Base-by-base conservation (phyloP, 2,329 filamentous ascomycete species). In the Colletotrichum liaoningense region DNA sequence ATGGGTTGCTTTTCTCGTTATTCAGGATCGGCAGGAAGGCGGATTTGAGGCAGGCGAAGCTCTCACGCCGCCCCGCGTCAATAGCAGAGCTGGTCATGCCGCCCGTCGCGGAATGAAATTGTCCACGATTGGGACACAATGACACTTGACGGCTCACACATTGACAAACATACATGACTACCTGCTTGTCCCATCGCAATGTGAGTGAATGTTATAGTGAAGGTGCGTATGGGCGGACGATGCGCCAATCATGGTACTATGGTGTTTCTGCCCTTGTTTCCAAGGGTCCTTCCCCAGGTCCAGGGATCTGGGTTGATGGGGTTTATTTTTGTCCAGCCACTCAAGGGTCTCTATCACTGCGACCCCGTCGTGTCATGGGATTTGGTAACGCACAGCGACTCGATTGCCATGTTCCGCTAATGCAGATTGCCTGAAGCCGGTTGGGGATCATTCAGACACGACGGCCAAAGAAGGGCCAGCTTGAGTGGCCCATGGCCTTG, bases 71-170 rank as follows among this genome's bases (percentile, higher is more conserved):
- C 57, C 65, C 52, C 35, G 35, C 16, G 35, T 69, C 60, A 59
- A 24, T 57, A 52, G 52, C 35, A 57, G 33, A 58, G 52, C 67
- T 58, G 60, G 59, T 69, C 60, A 52, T 42, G 52, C 52, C 28
- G 67, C 52, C 60, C 26, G 38, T 64, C 35, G 33, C 52, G 59
- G 67, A 64, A 56, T 35, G 26, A 38, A 57, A 35, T 14, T 57
- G 58, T 58, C 35, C 35, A 49, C 67, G 52, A 64, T 35, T 64
- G 35, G 35, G 26, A 69, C 59, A 63, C 49, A 63, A 69, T 69
- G 66, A 69, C 49, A 69, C 56, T 68, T 65, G 52, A 69, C 67
- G 66, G 59, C 59, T 69, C 59, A 69, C 67, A 24, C 59, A 24
- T 64, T 69, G 67, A 69, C 67, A 64, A 68, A 63, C 54, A 57